Percentiles rank a stretch among this genome's conserved stretches.
These are phyloP conservation scores for Phytophthora tentaculata DNA, from an alignment of 352 stramenopile genomes.

Conservation along the genomic window DNA sequence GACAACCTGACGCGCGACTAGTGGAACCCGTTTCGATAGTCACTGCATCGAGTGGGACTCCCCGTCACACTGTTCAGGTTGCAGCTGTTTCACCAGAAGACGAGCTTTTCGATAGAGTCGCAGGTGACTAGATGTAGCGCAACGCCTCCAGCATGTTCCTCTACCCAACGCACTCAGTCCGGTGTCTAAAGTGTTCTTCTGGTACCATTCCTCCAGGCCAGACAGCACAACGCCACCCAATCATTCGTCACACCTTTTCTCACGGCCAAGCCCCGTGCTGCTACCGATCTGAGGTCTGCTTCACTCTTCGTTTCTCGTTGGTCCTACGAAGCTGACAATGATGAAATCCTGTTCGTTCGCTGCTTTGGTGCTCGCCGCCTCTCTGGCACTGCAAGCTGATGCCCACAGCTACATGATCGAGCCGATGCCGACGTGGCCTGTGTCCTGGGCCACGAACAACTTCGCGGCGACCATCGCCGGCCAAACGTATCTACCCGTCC, in stretches of 20 bases:
- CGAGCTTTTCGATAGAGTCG: constrained; percentile 16
- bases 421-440: constrained; percentile 38
- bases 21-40: constrained; percentile 19
- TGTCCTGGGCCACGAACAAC: constrained; percentile 37
- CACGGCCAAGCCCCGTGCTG: too few relatives aligned
- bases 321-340: constrained; percentile 4
- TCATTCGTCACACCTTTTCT: constrained; percentile 31
- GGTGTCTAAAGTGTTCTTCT: constrained; percentile 14
- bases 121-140: neutral
- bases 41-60: constrained; percentile 11
- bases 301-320: constrained; percentile 32
- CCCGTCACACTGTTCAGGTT: constrained; percentile 16
- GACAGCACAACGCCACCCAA: constrained; percentile 25
- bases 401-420: constrained; percentile 47
- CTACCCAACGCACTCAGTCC: constrained; percentile 8
- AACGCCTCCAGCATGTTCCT: constrained; percentile 9
- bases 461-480: constrained; percentile 32
- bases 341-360: constrained; percentile 26
- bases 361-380: constrained; percentile 12
- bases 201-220: constrained; percentile 26
- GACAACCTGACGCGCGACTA: neutral
- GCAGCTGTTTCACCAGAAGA: constrained; percentile 23
- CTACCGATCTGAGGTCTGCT: too few relatives aligned
- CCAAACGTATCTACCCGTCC: constrained; percentile 26
- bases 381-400: constrained; percentile 24